Conservation (phyloP, 2,329 filamentous ascomycete genomes). For the Sporothrix mexicana region DNA sequence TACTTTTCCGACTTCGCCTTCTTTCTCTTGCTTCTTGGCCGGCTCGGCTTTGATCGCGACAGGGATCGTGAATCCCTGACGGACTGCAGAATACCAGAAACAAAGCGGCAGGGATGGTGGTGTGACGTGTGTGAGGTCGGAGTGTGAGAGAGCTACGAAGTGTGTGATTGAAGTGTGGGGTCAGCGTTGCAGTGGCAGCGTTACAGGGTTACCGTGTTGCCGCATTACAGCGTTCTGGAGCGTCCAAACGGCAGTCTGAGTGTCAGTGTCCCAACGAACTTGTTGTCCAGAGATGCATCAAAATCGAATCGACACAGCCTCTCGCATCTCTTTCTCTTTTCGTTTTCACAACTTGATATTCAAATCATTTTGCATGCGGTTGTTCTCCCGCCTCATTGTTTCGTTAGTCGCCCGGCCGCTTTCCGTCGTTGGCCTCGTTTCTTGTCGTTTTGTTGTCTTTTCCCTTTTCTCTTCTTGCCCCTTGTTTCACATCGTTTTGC, state of each 20-base stretch:
- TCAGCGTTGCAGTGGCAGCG: no score
- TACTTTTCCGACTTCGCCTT: no score
- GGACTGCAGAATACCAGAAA: background rate
- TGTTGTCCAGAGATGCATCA: background rate
- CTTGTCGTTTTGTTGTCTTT: background rate
- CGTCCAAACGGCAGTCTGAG: background rate
- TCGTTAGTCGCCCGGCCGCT: slow-evolving; percentile 21
- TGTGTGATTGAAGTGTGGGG: background rate
- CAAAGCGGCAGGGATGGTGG: background rate
- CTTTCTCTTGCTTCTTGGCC: no score
- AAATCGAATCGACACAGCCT: background rate
- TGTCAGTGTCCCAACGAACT: background rate
- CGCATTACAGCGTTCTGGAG: no score
- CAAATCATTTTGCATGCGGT: background rate
- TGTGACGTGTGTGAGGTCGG: background rate
- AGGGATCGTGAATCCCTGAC: background rate
- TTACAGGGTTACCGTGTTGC: no score
- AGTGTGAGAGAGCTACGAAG: background rate
- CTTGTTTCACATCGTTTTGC: background rate
- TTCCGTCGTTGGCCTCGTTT: background rate
- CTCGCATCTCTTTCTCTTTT: slow-evolving; percentile 23
- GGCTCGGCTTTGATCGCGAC: background rate
- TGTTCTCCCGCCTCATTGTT: background rate
- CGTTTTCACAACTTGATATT: background rate
- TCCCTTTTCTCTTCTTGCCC: background rate